These are phyloP conservation scores for Grosmannia serpens DNA, from an alignment of 2,329 filamentous ascomycete genomes.

Conservation along the genomic window DNA sequence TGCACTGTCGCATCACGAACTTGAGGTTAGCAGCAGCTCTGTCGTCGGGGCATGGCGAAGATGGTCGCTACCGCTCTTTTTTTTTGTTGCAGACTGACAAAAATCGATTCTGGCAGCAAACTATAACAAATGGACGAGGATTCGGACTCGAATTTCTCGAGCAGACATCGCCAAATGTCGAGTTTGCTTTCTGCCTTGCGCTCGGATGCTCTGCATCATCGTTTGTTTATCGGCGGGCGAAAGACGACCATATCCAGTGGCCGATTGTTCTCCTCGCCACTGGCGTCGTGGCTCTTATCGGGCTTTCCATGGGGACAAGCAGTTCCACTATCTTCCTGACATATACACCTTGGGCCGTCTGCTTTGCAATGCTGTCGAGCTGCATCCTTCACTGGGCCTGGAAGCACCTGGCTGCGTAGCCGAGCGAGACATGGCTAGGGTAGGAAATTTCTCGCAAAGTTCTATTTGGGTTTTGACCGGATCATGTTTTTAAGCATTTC, in stretches of 20 bases:
- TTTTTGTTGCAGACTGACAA: not conserved
- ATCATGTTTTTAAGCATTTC: too few species aligned
- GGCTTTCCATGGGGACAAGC: conserved; percentile 15
- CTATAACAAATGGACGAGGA: not conserved
- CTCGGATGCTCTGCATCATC: conserved; percentile 25
- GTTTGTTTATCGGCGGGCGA: conserved; percentile 20
- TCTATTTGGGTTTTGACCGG: too few species aligned
- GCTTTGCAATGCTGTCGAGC: conserved; percentile 23
- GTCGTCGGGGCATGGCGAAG: too few species aligned
- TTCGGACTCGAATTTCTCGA: conserved; percentile 12
- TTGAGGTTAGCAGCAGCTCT: not conserved
- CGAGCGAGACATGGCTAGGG: too few species aligned
- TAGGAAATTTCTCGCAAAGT: too few species aligned
- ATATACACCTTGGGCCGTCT: conserved; percentile 23
- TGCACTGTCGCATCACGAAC: not conserved
- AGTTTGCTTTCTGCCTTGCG: conserved; percentile 22
- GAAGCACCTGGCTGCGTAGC: not conserved
- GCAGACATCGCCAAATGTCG: conserved; percentile 20
- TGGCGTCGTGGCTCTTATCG: conserved; percentile 14
- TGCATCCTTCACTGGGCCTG: not conserved
- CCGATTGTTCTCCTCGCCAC: conserved; percentile 19
- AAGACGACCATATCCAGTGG: conserved; percentile 19
- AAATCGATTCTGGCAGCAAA: not conserved
- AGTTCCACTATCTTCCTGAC: conserved; percentile 22
- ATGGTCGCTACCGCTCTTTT: too few species aligned